A percentile compares a stretch with the other conserved stretches of the same genome.
Evolutionary conservation across 495 filamentous ascomycete species (phyloP).

Genomic region (Tuber magnatum): DNA sequence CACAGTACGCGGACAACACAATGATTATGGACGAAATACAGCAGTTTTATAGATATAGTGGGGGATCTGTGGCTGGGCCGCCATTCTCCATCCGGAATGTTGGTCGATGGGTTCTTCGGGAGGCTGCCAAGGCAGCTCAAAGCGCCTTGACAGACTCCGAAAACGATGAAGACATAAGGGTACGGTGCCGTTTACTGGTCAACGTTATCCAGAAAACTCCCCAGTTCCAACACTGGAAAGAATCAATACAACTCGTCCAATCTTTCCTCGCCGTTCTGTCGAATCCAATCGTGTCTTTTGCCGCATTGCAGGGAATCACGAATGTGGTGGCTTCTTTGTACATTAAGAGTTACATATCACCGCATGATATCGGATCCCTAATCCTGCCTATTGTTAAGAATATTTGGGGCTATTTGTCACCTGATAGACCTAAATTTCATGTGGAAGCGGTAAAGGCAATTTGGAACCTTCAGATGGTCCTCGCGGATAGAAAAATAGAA

Average conservation of each 20-base stretch:
- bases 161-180: slow-evolving; percentile 25
- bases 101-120: slow-evolving; percentile 30
- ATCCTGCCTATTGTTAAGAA: slow-evolving; percentile 60
- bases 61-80: slow-evolving; percentile 4
- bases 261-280: slow-evolving; percentile 31
- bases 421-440: slow-evolving; percentile 77
- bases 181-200: slow-evolving; percentile 36
- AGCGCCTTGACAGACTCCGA: slow-evolving; percentile 7
- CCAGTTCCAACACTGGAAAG: slow-evolving; percentile 21
- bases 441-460: slow-evolving; percentile 82
- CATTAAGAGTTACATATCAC: slow-evolving; percentile 33
- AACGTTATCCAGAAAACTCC: slow-evolving; percentile 37
- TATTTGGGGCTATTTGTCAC: slow-evolving; percentile 73
- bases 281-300: slow-evolving; percentile 26
- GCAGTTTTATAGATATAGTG: slow-evolving; percentile 52
- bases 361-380: slow-evolving; percentile 51
- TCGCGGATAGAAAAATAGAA: slow-evolving; percentile 59
- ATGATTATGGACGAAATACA: slow-evolving; percentile 55
- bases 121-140: slow-evolving; percentile 21
- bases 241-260: slow-evolving; percentile 25
- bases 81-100: slow-evolving; percentile 31
- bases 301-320: slow-evolving; percentile 35
- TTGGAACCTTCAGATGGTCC: slow-evolving; percentile 71
- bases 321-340: slow-evolving; percentile 37
- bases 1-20: slow-evolving; percentile 26